phyloP scores from a whole-genome alignment of 257 asterid genomes.

The Paraleonurus japonicus region DNA sequence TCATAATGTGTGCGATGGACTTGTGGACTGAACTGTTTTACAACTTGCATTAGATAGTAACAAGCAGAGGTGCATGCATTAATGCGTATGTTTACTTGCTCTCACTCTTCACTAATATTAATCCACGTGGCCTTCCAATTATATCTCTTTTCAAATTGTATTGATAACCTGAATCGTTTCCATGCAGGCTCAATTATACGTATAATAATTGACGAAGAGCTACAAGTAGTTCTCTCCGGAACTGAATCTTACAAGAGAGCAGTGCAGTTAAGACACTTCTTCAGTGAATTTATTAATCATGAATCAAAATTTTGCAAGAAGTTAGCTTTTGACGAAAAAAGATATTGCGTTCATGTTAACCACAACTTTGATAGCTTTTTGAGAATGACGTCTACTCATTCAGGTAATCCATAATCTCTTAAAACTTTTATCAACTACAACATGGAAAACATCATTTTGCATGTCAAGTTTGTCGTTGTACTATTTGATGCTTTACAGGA shows the following conservation, averaged over 20 bases:
- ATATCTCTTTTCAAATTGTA: neutral
- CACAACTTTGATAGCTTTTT: too few species aligned
- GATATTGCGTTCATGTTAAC: too few species aligned
- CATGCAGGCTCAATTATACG: too few species aligned
- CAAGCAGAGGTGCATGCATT: neutral
- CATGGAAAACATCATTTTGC: neutral
- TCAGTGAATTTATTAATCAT: too few species aligned
- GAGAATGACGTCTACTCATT: neutral
- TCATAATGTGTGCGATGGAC: neutral
- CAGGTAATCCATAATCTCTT: constrained; percentile 12
- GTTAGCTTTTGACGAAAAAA: too few species aligned
- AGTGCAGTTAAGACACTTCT: too few species aligned
- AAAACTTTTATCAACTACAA: neutral
- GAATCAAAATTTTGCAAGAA: too few species aligned
- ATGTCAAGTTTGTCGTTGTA: neutral
- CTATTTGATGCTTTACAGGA: neutral
- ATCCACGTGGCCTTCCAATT: neutral
- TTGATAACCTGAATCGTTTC: too few species aligned
- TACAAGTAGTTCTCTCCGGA: too few species aligned
- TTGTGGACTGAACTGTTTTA: neutral
- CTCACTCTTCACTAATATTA: neutral
- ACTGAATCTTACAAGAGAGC: too few species aligned
- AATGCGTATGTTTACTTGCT: neutral
- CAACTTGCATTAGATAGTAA: neutral
- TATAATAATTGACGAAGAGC: too few species aligned